Conservation (phyloP, 352 stramenopile species). For the Aphanomyces stellatus region DNA sequence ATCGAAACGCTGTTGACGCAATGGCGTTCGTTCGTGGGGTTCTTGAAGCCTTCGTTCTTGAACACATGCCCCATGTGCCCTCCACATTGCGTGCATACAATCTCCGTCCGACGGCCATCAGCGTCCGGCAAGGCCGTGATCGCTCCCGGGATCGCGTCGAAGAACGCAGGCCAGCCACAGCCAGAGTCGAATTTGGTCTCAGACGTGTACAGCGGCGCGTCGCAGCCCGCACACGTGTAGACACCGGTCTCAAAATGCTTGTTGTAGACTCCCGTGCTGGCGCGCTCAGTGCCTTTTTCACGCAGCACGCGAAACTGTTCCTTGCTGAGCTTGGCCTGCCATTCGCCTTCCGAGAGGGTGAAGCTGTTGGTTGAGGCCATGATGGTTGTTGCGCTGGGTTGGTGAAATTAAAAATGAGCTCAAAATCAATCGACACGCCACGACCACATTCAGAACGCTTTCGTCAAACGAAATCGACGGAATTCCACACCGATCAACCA, state of each 20-base stretch:
- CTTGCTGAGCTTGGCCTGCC: constrained; percentile 66
- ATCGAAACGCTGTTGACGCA: constrained; percentile 89
- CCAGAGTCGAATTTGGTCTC: constrained; percentile 87
- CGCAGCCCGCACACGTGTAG: constrained; percentile 84
- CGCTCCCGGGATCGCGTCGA: constrained; percentile 78
- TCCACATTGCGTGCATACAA: constrained; percentile 81
- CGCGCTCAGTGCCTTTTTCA: constrained; percentile 84
- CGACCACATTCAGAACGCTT: too few species aligned
- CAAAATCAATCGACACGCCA: too few species aligned
- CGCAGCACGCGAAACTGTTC: constrained; percentile 82
- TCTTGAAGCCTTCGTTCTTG: constrained; percentile 84
- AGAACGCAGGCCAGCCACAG: constrained; percentile 87
- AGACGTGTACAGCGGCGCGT: constrained; percentile 81
- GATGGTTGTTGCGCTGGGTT: too few species aligned
- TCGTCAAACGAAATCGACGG: too few species aligned
- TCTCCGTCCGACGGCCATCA: constrained; percentile 75
- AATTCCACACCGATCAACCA: too few species aligned
- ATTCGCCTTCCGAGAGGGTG: constrained; percentile 63
- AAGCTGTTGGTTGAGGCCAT: too few species aligned
- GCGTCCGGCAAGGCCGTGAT: constrained; percentile 70
- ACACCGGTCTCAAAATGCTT: constrained; percentile 78
- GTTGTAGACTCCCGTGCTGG: constrained; percentile 83
- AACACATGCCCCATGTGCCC: constrained; percentile 90
- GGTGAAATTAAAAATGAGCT: too few species aligned
- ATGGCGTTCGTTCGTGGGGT: constrained; percentile 78